phyloP scores from a whole-genome alignment of 345 rosid genomes.

The Salix koriyanagi region DNA sequence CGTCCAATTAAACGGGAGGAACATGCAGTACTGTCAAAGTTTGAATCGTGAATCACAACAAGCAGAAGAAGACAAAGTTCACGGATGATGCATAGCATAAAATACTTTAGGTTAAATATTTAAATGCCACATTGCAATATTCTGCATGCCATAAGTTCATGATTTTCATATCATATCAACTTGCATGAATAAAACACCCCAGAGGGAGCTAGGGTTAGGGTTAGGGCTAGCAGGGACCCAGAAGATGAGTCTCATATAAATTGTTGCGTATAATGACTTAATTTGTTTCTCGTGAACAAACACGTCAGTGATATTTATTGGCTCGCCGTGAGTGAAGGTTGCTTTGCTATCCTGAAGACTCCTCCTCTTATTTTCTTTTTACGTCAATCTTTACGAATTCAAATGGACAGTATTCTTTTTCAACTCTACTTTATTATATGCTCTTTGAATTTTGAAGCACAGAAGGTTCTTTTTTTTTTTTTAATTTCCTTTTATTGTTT shows the following conservation, averaged over 20 bases:
- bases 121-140: not conserved
- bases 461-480: not conserved
- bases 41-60: not conserved
- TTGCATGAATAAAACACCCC: not conserved
- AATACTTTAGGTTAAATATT: not conserved
- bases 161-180: not conserved
- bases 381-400: not conserved
- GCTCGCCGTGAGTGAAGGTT: not conserved
- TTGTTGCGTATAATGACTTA: not conserved
- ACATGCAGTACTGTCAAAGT: not conserved
- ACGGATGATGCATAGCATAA: not conserved
- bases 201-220: not conserved
- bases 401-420: not conserved
- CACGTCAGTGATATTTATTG: not conserved
- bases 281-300: not conserved
- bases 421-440: not conserved
- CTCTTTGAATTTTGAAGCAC: not conserved
- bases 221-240: not conserved
- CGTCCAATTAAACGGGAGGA: not conserved
- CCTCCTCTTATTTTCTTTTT: not conserved
- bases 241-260: not conserved
- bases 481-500: not conserved
- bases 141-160: not conserved
- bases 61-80: not conserved
- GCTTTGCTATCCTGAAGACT: too few species aligned